Evolutionary conservation across 352 stramenopile species (phyloP).

Genomic region (Globisporangium abappressorium): DNA sequence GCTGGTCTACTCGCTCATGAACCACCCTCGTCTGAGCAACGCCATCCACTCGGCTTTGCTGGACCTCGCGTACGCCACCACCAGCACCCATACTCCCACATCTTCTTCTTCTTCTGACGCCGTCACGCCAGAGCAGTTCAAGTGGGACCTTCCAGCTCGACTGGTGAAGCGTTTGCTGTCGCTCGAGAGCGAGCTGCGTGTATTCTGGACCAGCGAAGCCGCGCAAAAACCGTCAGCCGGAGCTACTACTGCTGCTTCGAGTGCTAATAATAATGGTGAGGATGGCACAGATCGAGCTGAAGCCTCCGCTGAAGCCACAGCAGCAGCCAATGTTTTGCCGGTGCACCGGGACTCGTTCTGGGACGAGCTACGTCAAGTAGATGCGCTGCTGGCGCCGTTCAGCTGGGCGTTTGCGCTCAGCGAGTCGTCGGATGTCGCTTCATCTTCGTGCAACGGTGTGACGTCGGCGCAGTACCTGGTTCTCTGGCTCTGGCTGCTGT

Average conservation of each 20-base stretch:
- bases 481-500: slow-evolving; percentile 46
- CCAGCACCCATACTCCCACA: neutral
- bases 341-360: slow-evolving; percentile 29
- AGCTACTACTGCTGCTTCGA: no score
- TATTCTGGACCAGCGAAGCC: slow-evolving; percentile 17
- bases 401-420: slow-evolving; percentile 42
- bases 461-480: slow-evolving; percentile 42
- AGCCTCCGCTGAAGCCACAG: neutral
- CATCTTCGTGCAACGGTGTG: slow-evolving; percentile 6
- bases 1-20: slow-evolving; percentile 15
- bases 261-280: no score
- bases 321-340: neutral
- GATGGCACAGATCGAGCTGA: no score
- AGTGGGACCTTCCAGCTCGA: slow-evolving; percentile 21
- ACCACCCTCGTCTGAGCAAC: neutral
- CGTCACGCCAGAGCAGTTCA: neutral
- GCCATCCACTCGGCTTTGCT: neutral
- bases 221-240: neutral
- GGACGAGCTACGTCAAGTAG: slow-evolving; percentile 26
- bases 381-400: slow-evolving; percentile 41
- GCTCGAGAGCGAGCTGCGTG: slow-evolving; percentile 24
- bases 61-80: neutral
- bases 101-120: neutral
- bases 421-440: slow-evolving; percentile 19
- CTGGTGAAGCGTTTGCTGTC: slow-evolving; percentile 27